These are phyloP conservation scores for Cochlearia excelsa DNA, from an alignment of 345 rosid genomes.

Conservation along the genomic window DNA sequence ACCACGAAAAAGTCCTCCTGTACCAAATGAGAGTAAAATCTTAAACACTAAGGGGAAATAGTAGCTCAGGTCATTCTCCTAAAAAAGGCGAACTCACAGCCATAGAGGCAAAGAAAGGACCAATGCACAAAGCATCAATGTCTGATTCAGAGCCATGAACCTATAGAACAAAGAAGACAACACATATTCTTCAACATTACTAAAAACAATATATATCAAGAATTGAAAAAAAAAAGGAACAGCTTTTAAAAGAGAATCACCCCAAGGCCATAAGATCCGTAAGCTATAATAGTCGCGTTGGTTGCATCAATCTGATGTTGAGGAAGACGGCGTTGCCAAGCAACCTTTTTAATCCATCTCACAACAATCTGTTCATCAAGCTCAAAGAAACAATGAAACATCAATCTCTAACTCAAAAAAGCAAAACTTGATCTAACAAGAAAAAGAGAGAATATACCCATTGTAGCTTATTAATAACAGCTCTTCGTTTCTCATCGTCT, in stretches of 20 bases:
- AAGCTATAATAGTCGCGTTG: slow-evolving; percentile 47
- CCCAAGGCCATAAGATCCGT: slow-evolving; percentile 64
- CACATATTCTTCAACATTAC: slow-evolving; percentile 1
- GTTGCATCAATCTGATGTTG: slow-evolving; percentile 40
- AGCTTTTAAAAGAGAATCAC: slow-evolving; percentile 27
- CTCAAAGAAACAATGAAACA: slow-evolving; percentile 4
- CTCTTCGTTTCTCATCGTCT: slow-evolving; percentile 48
- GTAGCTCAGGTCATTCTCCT: background rate
- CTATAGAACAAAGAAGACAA: slow-evolving; percentile 26
- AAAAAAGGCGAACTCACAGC: slow-evolving; percentile 36
- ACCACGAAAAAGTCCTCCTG: slow-evolving; percentile 59
- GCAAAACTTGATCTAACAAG: background rate
- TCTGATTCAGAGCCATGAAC: slow-evolving; percentile 62
- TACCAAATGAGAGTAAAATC: slow-evolving; percentile 19
- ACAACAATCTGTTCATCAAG: slow-evolving; percentile 40
- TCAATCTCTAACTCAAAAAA: background rate
- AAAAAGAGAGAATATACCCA: slow-evolving; percentile 27
- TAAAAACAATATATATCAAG: background rate
- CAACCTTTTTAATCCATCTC: slow-evolving; percentile 50
- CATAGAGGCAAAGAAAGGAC: slow-evolving; percentile 52
- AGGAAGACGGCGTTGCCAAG: slow-evolving; percentile 49
- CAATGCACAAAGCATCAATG: slow-evolving; percentile 55
- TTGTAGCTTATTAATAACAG: slow-evolving; percentile 38
- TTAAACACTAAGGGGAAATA: background rate
- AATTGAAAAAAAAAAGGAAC: background rate